Conservation (phyloP, 257 asterid species). For the Solanum paucissectum region DNA sequence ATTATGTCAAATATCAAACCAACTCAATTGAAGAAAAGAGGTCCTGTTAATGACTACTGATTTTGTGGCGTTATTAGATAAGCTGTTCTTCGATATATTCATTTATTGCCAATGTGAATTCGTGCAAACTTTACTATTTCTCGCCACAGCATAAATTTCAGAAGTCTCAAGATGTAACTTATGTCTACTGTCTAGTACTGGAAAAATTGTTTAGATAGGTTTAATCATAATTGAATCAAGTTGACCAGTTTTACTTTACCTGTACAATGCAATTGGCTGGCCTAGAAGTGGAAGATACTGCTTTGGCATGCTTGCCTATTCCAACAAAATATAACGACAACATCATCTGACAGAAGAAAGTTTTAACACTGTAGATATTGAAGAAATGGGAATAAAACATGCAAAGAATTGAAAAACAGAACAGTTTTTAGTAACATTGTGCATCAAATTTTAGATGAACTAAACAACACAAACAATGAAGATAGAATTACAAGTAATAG, state of each 20-base stretch:
- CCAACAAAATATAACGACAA: conserved; percentile 24
- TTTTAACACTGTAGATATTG: background rate
- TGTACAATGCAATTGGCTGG: conserved; percentile 89
- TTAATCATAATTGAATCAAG: background rate
- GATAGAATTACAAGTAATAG: background rate
- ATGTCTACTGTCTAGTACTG: background rate
- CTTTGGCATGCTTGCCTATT: conserved; percentile 96
- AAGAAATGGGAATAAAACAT: background rate
- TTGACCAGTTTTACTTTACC: conserved; percentile 31
- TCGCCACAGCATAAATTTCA: background rate
- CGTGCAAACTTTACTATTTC: background rate
- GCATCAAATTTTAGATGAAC: background rate
- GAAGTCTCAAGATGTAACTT: background rate
- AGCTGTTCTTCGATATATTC: background rate
- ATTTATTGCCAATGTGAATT: background rate
- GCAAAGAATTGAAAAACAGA: background rate
- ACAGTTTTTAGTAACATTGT: background rate
- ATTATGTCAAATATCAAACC: background rate
- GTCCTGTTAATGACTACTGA: background rate
- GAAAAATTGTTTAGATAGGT: background rate
- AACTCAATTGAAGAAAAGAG: background rate
- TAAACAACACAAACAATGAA: background rate
- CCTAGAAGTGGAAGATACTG: conserved; percentile 98
- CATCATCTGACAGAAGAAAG: conserved; percentile 13
- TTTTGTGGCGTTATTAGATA: background rate